Conservation (phyloP, 2,329 filamentous ascomycete genomes). For the Aspergillus transmontanensis region DNA sequence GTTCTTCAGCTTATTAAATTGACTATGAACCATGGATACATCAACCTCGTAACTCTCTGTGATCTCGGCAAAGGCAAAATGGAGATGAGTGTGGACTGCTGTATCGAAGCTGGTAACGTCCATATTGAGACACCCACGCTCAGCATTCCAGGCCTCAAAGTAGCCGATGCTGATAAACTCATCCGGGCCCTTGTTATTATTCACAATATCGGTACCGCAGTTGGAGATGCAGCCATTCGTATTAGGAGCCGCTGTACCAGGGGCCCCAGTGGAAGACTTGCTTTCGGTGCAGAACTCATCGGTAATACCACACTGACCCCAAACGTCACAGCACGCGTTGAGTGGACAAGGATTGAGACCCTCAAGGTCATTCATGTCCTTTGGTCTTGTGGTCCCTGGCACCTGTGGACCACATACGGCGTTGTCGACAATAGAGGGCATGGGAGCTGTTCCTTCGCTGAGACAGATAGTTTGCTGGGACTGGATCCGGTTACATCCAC, state of each 20-base stretch:
- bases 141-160: not conserved
- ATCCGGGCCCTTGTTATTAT: not conserved
- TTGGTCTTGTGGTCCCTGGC: not conserved
- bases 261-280: slow-evolving; percentile 31
- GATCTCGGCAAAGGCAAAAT: not conserved
- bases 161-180: not conserved
- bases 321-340: slow-evolving; percentile 47
- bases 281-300: slow-evolving; percentile 45
- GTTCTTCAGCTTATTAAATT: slow-evolving; percentile 40
- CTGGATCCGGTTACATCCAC: not conserved
- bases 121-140: not conserved
- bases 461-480: not conserved
- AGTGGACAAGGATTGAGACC: slow-evolving; percentile 51
- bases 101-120: not conserved
- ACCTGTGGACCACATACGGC: not conserved
- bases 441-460: not conserved
- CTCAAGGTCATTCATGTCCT: slow-evolving; percentile 7
- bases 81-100: not conserved
- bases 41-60: not conserved
- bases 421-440: not conserved
- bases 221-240: slow-evolving; percentile 41
- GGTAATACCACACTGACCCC: slow-evolving; percentile 49
- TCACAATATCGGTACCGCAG: not conserved
- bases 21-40: slow-evolving; percentile 31
- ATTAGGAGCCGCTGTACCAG: slow-evolving; percentile 39